phyloP scores from a whole-genome alignment of 192 early-diverging fungal species.

The Coemansia sp. region DNA sequence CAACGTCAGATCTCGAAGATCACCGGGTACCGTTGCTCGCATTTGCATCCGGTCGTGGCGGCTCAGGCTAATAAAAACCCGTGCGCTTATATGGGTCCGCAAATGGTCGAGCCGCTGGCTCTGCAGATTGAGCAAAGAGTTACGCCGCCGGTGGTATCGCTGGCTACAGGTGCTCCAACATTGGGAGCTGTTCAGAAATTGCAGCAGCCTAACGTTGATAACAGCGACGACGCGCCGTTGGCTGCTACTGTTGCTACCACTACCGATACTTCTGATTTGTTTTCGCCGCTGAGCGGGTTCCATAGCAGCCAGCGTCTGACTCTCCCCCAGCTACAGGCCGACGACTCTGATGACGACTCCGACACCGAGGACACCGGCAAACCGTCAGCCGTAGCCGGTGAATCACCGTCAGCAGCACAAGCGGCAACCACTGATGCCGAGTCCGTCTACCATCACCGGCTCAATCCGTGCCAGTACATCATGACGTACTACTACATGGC shows the following conservation, averaged over 20 bases:
- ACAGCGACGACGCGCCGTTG: neutral
- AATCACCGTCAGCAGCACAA: neutral
- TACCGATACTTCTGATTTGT: neutral
- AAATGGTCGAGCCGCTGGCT: slow-evolving; percentile 52
- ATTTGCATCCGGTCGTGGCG: slow-evolving; percentile 34
- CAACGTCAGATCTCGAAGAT: slow-evolving; percentile 42
- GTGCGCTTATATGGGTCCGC: slow-evolving; percentile 45
- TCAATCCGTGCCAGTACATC: slow-evolving; percentile 22
- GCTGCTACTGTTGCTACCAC: neutral
- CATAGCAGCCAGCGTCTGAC: slow-evolving; percentile 11
- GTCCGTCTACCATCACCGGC: slow-evolving; percentile 3
- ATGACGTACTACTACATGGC: slow-evolving; percentile 53
- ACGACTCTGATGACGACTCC: slow-evolving; percentile 1
- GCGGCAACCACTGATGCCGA: neutral
- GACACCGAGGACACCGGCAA: neutral
- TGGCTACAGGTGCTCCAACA: neutral
- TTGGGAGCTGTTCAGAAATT: neutral
- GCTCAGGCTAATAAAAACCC: slow-evolving; percentile 8
- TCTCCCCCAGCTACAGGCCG: slow-evolving; percentile 2
- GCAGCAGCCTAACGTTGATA: neutral
- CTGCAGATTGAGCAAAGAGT: slow-evolving; percentile 46
- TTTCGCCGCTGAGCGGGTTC: slow-evolving; percentile 11
- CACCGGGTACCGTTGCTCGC: slow-evolving; percentile 50
- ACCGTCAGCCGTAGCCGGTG: slow-evolving; percentile 2
- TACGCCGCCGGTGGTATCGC: neutral